Conservation (phyloP, 2,329 filamentous ascomycete species). For the Colletotrichum siamense region DNA sequence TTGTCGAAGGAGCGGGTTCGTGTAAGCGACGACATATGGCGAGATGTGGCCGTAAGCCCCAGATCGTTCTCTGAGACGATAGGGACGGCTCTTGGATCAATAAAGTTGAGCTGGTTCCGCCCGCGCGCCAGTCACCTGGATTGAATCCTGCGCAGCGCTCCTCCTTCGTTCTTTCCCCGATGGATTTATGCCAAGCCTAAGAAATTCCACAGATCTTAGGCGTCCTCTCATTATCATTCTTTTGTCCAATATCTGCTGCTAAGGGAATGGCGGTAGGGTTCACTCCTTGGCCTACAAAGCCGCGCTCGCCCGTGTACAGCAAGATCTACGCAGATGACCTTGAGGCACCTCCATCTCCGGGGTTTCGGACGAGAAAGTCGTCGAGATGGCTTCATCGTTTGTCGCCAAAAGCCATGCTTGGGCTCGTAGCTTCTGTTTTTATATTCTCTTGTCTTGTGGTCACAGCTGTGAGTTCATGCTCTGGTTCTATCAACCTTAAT, state of each 20-base stretch:
- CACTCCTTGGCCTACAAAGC: neutral
- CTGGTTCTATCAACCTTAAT: neutral
- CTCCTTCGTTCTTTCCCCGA: neutral
- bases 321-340: neutral
- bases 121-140: neutral
- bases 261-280: neutral
- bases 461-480: neutral
- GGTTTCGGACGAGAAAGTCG: neutral
- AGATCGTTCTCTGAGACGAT: neutral
- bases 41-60: neutral
- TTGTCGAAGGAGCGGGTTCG: neutral
- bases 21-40: neutral
- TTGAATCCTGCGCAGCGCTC: neutral
- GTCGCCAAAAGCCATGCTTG: neutral
- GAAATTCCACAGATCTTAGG: too few relatives aligned
- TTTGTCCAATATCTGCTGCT: neutral
- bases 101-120: neutral
- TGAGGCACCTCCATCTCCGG: neutral
- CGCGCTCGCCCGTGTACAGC: neutral
- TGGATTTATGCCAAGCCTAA: neutral
- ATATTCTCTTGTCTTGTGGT: neutral
- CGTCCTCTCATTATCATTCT: neutral
- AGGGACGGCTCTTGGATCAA: neutral
- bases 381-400: neutral
- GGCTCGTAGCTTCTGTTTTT: neutral